Evolutionary conservation across 805 yeast genomes (phyloP).

Genomic region (Kluyveromyces wickerhamii): DNA sequence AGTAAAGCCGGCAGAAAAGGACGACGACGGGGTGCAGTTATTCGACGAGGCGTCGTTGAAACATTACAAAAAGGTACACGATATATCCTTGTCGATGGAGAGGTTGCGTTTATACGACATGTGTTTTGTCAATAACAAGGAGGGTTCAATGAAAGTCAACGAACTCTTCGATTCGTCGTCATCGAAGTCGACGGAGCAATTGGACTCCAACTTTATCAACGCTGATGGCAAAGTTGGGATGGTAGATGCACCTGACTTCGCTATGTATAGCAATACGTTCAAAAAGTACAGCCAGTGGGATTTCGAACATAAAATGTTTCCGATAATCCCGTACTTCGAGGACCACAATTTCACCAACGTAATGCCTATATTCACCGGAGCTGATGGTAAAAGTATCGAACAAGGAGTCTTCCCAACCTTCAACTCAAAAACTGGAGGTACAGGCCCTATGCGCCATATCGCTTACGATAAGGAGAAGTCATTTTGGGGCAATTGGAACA

Average conservation of each 20-base stretch:
- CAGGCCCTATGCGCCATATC: not conserved
- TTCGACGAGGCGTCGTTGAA: slow-evolving; percentile 6
- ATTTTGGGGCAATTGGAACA: slow-evolving; percentile 16
- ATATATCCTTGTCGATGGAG: slow-evolving; percentile 11
- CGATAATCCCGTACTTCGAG: slow-evolving; percentile 12
- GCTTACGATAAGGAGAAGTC: slow-evolving; percentile 10
- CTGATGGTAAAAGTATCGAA: slow-evolving; percentile 7
- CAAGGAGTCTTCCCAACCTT: slow-evolving; percentile 11
- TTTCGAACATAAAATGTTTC: slow-evolving; percentile 20
- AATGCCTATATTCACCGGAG: slow-evolving; percentile 12
- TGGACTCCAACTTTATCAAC: not conserved
- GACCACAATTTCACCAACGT: slow-evolving; percentile 10
- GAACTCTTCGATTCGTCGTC: not conserved
- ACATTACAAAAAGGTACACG: slow-evolving; percentile 6
- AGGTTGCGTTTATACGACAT: slow-evolving; percentile 17
- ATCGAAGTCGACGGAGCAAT: not conserved
- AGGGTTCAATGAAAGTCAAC: not conserved
- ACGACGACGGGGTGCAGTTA: slow-evolving; percentile 4
- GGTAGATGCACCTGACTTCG: not conserved
- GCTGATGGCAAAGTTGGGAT: not conserved
- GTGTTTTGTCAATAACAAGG: slow-evolving; percentile 12
- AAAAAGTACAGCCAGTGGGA: slow-evolving; percentile 14
- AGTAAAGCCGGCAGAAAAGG: slow-evolving; percentile 2
- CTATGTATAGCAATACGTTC: not conserved
- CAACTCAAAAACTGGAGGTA: not conserved